These are phyloP conservation scores for Auxenochlorella protothecoides DNA, from an alignment of 139 green algal genomes.

Conservation along the genomic window DNA sequence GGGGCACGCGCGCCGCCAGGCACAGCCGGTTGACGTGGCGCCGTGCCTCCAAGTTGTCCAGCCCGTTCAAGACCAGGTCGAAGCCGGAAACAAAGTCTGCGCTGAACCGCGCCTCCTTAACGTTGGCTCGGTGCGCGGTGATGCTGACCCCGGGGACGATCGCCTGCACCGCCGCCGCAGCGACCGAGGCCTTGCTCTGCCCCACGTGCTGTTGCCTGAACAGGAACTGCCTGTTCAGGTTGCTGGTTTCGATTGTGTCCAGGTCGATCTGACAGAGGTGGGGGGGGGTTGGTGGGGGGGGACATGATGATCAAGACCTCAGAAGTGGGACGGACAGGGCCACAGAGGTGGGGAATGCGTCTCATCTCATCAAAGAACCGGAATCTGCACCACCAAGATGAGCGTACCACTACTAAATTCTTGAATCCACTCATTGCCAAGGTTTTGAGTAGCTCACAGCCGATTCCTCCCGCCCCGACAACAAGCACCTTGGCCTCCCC, in stretches of 20 bases:
- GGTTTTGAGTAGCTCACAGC: conserved; percentile 97
- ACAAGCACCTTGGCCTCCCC: conserved; percentile 62
- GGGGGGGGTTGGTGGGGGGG: background rate
- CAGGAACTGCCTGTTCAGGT: conserved; percentile 98
- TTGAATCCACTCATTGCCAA: conserved; percentile 83
- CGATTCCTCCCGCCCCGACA: conserved; percentile 94
- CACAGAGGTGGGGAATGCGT: background rate
- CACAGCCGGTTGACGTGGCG: conserved; percentile 88
- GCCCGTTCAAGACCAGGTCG: conserved; percentile 89
- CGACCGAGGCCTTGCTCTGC: conserved; percentile 82
- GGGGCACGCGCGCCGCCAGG: conserved; percentile 70
- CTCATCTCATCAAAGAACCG: background rate
- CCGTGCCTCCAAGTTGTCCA: conserved; percentile 94
- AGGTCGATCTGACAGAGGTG: conserved; percentile 76
- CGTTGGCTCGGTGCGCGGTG: conserved; percentile 64
- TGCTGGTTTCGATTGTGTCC: conserved; percentile 97
- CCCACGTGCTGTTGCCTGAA: conserved; percentile 92
- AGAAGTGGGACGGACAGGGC: background rate
- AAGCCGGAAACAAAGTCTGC: conserved; percentile 85
- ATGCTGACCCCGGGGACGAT: conserved; percentile 56
- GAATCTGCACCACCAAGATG: conserved; percentile 68
- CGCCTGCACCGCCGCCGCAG: conserved; percentile 57
- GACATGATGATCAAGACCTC: background rate
- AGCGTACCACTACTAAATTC: conserved; percentile 13
- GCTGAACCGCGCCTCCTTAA: conserved; percentile 63